A percentile compares a stretch with the other conserved stretches of the same genome.
These are phyloP conservation scores for Aspergillus funiculosus DNA, from an alignment of 495 filamentous ascomycete species.

Conservation along the genomic window DNA sequence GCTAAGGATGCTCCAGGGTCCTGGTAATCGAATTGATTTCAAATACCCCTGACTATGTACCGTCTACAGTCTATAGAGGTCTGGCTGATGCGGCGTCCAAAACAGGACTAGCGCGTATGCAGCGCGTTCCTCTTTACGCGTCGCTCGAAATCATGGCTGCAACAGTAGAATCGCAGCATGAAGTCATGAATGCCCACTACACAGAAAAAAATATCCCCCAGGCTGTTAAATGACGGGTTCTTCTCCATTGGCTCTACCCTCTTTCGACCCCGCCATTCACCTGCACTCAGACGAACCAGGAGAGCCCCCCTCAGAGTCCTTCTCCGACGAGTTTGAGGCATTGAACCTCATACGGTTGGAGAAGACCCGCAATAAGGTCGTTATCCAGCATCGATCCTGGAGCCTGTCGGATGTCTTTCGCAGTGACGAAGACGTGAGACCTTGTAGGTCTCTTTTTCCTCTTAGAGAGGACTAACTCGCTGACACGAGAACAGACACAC, in stretches of 20 bases:
- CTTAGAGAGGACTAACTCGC: not conserved
- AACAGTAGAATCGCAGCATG: not conserved
- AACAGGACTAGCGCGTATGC: slow-evolving; percentile 32
- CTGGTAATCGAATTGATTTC: too few species aligned
- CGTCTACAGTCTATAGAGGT: too few species aligned
- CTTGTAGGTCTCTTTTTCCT: slow-evolving; percentile 31
- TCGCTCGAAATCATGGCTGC: slow-evolving; percentile 17
- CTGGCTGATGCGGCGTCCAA: not conserved
- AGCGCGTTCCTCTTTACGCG: slow-evolving; percentile 29
- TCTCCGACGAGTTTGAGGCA: slow-evolving; percentile 59
- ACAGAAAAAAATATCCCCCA: not conserved
- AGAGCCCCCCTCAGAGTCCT: slow-evolving; percentile 33
- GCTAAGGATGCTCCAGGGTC: too few species aligned
- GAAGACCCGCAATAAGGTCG: slow-evolving; percentile 49
- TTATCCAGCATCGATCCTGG: slow-evolving; percentile 61
- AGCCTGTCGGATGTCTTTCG: slow-evolving; percentile 54
- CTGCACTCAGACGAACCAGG: slow-evolving; percentile 42
- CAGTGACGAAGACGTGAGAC: slow-evolving; percentile 54
- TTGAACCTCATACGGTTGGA: slow-evolving; percentile 48
- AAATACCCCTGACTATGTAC: too few species aligned
- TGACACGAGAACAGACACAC: slow-evolving; percentile 33
- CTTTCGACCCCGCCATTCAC: slow-evolving; percentile 50
- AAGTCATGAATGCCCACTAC: slow-evolving; percentile 9
- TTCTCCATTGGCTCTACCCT: slow-evolving; percentile 35
- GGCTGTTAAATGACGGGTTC: slow-evolving; percentile 35